Evolutionary conservation across 176 grass and related monocot species (phyloP).

Genomic region (Areca catechu): DNA sequence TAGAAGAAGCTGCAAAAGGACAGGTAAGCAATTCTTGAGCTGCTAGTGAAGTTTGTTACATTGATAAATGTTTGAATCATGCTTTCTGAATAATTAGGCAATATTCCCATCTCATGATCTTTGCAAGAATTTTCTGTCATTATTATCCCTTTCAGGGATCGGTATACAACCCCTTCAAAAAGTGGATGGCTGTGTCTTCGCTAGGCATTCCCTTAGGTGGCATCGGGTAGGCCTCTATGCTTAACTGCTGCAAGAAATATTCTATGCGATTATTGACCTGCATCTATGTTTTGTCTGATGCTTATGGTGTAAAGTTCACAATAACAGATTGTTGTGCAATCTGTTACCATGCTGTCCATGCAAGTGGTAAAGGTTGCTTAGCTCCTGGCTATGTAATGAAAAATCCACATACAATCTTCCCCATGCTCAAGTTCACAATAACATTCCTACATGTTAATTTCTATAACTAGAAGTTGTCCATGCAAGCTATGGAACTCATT

Average conservation of each 20-base stretch:
- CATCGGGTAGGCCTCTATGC: constrained; percentile 65
- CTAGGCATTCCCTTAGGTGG: constrained; percentile 88
- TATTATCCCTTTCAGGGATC: constrained; percentile 36
- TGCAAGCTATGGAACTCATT: too few species aligned
- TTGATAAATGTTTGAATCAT: constrained; percentile 2
- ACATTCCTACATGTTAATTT: too few species aligned
- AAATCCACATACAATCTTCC: too few species aligned
- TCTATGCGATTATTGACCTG: constrained; percentile 2
- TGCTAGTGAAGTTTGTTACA: background rate
- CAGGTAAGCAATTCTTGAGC: constrained; percentile 29
- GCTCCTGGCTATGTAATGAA: too few species aligned
- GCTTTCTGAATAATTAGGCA: too few species aligned
- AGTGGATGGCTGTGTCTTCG: constrained; percentile 48
- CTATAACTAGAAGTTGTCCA: too few species aligned
- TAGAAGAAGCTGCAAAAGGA: constrained; percentile 85
- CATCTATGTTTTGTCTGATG: too few species aligned
- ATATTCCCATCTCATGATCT: background rate
- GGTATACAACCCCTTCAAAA: constrained; percentile 83
- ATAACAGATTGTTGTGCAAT: too few species aligned
- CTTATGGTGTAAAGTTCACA: too few species aligned
- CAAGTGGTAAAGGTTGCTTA: too few species aligned
- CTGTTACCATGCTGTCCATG: too few species aligned
- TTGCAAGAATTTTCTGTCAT: background rate
- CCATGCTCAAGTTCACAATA: too few species aligned
- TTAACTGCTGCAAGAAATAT: constrained; percentile 1